These are phyloP conservation scores for Dipteronia sinensis DNA, from an alignment of 345 rosid genomes.

Conservation along the genomic window DNA sequence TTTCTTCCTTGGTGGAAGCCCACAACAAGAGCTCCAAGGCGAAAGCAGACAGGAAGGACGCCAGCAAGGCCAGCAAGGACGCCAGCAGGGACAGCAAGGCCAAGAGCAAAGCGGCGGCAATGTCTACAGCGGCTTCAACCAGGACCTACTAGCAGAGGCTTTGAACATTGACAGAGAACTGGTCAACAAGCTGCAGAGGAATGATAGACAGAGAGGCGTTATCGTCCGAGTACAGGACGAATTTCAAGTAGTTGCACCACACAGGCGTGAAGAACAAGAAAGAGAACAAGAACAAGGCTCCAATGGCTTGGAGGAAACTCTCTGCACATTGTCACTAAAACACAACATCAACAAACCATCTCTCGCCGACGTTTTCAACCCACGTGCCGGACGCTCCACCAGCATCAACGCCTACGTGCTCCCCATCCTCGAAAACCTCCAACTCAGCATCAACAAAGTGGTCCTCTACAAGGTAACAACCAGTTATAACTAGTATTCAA, in stretches of 20 bases:
- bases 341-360: conserved; percentile 53
- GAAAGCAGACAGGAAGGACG: too few relatives aligned
- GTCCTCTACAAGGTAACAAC: conserved; percentile 37
- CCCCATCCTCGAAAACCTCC: conserved; percentile 51
- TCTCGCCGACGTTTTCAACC: conserved; percentile 56
- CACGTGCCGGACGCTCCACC: conserved; percentile 63
- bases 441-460: conserved; percentile 59
- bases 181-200: conserved; percentile 46
- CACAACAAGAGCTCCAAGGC: conserved; percentile 21
- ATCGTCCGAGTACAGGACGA: conserved; percentile 45
- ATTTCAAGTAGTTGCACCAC: conserved; percentile 36
- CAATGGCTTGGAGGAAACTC: conserved; percentile 65
- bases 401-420: conserved; percentile 53
- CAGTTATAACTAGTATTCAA: too few relatives aligned
- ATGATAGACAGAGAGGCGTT: conserved; percentile 53
- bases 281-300: not conserved
- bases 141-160: conserved; percentile 39
- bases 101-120: conserved; percentile 28
- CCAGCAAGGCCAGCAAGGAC: not conserved
- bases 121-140: conserved; percentile 48
- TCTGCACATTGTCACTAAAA: conserved; percentile 49
- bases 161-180: conserved; percentile 45
- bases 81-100: not conserved
- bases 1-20: conserved; percentile 57
- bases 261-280: conserved; percentile 16